A percentile compares a stretch with the other conserved stretches of the same genome.
Conservation (phyloP, 176 grass and related monocot species). For the Thinopyrum elongatum region DNA sequence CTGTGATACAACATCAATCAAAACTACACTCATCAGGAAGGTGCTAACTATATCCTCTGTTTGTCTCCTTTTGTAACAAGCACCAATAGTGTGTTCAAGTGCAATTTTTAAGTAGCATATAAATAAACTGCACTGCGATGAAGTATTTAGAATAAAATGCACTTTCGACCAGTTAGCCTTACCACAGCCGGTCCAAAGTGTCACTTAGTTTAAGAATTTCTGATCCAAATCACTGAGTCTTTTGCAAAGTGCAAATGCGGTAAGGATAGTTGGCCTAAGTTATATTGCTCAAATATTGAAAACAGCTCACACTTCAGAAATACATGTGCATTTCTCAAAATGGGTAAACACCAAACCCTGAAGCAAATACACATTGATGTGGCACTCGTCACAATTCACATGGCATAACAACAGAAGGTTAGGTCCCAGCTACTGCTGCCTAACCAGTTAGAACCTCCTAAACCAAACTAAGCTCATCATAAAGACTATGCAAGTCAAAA, state of each 20-base stretch:
- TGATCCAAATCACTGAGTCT: background rate
- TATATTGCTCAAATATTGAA: background rate
- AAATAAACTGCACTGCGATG: background rate
- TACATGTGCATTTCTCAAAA: background rate
- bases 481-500: background rate
- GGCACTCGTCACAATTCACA: background rate
- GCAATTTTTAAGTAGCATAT: background rate
- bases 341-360: background rate
- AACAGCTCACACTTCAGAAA: background rate
- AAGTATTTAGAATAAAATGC: background rate
- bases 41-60: background rate
- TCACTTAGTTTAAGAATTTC: background rate
- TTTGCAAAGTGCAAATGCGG: background rate
- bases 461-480: background rate
- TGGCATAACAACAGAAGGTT: background rate
- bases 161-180: background rate
- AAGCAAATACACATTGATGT: background rate
- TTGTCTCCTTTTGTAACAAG: background rate
- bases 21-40: background rate
- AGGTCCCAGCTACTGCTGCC: background rate
- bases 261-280: background rate
- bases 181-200: background rate
- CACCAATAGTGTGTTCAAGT: background rate
- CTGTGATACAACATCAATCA: background rate
- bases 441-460: background rate